These are phyloP conservation scores for Phylloporus scabripes DNA, from an alignment of 768 basidiomycete genomes.

Conservation along the genomic window DNA sequence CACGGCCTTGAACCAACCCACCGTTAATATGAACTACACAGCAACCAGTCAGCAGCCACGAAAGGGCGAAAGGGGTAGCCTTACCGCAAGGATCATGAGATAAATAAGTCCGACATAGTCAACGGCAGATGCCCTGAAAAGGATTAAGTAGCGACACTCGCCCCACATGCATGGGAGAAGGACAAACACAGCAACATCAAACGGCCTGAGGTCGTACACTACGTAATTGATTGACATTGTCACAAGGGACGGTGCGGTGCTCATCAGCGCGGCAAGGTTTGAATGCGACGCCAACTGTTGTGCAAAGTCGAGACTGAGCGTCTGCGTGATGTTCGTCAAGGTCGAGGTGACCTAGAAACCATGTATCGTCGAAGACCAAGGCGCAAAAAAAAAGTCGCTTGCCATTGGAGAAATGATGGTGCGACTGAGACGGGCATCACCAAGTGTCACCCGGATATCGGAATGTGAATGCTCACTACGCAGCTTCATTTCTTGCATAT, in stretches of 20 bases:
- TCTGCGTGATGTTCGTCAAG: slow-evolving; percentile 35
- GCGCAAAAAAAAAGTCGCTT: not conserved
- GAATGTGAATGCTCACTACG: slow-evolving; percentile 40
- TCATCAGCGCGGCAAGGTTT: slow-evolving; percentile 35
- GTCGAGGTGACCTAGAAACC: slow-evolving; percentile 25
- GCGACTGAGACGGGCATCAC: slow-evolving; percentile 17
- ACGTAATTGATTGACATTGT: slow-evolving; percentile 44
- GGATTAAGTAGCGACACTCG: not conserved
- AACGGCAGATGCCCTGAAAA: slow-evolving; percentile 44
- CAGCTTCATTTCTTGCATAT: slow-evolving; percentile 54
- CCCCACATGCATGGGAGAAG: not conserved
- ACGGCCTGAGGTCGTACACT: slow-evolving; percentile 48
- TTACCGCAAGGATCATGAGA: slow-evolving; percentile 33
- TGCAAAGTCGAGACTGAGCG: slow-evolving; percentile 33
- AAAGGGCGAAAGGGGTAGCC: not conserved
- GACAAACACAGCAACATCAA: slow-evolving; percentile 52
- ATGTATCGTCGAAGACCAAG: not conserved
- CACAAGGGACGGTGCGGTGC: slow-evolving; percentile 45
- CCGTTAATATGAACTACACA: slow-evolving; percentile 26
- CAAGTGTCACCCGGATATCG: not conserved
- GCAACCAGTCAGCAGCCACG: slow-evolving; percentile 2
- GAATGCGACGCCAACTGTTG: slow-evolving; percentile 20
- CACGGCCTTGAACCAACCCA: slow-evolving; percentile 1
- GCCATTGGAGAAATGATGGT: slow-evolving; percentile 12
- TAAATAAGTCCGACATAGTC: slow-evolving; percentile 53